A percentile compares a stretch with the other conserved stretches of the same genome.
phyloP scores from a whole-genome alignment of 2,329 filamentous ascomycete species.

The Cladosporium sp. region DNA sequence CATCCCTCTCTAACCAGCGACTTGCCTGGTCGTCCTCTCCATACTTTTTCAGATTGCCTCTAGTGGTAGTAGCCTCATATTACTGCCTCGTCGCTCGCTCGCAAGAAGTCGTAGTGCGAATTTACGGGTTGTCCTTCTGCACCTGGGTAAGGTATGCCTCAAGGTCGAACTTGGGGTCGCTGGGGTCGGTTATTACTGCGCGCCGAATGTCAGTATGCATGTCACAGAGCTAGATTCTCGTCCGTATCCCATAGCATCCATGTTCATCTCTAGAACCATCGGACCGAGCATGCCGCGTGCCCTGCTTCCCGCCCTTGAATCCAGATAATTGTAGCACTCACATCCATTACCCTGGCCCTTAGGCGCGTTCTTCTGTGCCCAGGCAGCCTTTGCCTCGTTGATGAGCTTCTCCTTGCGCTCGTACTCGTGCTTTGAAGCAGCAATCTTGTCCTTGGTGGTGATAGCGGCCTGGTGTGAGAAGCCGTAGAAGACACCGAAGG shows the following conservation, averaged over 20 bases:
- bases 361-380: constrained; percentile 71
- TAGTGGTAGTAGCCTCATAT: constrained; percentile 17
- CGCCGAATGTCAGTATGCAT: constrained; percentile 19
- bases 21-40: constrained; percentile 16
- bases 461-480: constrained; percentile 89
- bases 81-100: constrained; percentile 16
- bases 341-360: constrained; percentile 31
- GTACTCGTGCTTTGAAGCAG: constrained; percentile 78
- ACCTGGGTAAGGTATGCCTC: constrained; percentile 74
- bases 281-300: not conserved
- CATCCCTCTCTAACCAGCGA: constrained; percentile 6
- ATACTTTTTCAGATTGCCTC: constrained; percentile 18
- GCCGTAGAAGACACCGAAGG: constrained; percentile 90
- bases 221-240: no score
- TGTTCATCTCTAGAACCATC: not conserved
- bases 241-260: not conserved
- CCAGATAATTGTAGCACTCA: constrained; percentile 1
- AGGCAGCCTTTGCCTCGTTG: constrained; percentile 88
- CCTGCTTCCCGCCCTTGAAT: not conserved
- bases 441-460: constrained; percentile 67
- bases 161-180: constrained; percentile 89
- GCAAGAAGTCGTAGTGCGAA: constrained; percentile 9
- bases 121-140: constrained; percentile 52
- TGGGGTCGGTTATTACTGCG: constrained; percentile 72
- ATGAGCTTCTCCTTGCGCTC: constrained; percentile 90